Evolutionary conservation across 2,329 filamentous ascomycete species (phyloP).

Genomic region (Sporothrix mexicana): DNA sequence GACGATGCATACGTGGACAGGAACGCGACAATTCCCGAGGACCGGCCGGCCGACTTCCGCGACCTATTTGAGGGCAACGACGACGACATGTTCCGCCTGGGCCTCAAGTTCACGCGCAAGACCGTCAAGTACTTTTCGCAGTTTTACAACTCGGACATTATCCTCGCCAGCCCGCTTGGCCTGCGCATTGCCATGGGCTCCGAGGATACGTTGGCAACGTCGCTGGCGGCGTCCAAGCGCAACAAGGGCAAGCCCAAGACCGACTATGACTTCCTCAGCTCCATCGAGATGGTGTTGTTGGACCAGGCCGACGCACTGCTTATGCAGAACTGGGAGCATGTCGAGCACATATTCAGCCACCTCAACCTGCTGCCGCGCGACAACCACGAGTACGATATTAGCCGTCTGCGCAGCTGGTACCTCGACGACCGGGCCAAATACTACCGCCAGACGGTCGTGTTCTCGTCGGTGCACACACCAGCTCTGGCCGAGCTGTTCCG

Average conservation of each 20-base stretch:
- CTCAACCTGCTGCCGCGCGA: conserved; percentile 90
- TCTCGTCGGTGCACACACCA: conserved; percentile 84
- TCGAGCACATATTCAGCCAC: conserved; percentile 89
- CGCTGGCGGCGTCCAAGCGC: conserved; percentile 57
- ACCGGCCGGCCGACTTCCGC: conserved; percentile 84
- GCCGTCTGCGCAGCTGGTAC: conserved; percentile 88
- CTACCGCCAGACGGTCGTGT: conserved; percentile 83
- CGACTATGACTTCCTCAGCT: conserved; percentile 91
- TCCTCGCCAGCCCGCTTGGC: conserved; percentile 87
- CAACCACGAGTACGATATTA: conserved; percentile 91
- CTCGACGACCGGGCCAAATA: conserved; percentile 82
- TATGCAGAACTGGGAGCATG: conserved; percentile 99
- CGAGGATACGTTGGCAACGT: conserved; percentile 56
- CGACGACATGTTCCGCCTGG: conserved; percentile 94
- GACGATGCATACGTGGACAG: conserved; percentile 78
- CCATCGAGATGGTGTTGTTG: conserved; percentile 86
- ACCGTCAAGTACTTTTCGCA: conserved; percentile 93
- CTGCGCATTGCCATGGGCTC: conserved; percentile 89
- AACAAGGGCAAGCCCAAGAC: conserved; percentile 54
- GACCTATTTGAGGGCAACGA: conserved; percentile 94
- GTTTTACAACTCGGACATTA: conserved; percentile 96
- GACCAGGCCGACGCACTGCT: conserved; percentile 92
- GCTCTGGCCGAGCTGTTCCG: conserved; percentile 83
- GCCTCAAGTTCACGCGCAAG: conserved; percentile 96
- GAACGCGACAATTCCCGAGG: conserved; percentile 54